These are phyloP conservation scores for Hymenoscyphus repandus DNA, from an alignment of 2,329 filamentous ascomycete genomes.

Conservation along the genomic window DNA sequence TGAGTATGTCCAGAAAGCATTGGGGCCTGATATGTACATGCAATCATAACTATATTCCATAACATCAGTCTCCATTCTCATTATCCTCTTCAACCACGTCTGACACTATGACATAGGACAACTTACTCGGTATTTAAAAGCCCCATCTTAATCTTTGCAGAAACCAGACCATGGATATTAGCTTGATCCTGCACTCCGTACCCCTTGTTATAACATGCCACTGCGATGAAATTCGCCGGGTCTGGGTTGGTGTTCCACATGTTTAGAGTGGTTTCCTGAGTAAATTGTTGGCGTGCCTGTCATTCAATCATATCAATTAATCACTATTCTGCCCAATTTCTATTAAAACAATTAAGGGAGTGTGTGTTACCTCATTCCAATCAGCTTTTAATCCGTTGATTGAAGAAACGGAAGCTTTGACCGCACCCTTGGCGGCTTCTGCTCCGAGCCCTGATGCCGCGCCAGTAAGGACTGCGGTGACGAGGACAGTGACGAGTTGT, in stretches of 20 bases:
- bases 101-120: no score
- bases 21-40: not conserved
- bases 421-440: not conserved
- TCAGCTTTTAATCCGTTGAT: not conserved
- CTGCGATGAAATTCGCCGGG: not conserved
- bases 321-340: no score
- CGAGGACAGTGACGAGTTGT: not conserved
- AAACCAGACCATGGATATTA: not conserved
- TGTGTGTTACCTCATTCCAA: not conserved
- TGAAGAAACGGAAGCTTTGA: not conserved
- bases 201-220: not conserved
- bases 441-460: not conserved
- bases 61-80: not conserved
- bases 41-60: not conserved
- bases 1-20: not conserved
- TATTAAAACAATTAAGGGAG: no score
- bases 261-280: not conserved
- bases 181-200: not conserved
- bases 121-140: conserved; percentile 1
- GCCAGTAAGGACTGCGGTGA: not conserved
- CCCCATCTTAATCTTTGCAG: not conserved
- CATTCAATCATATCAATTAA: not conserved
- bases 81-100: no score
- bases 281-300: conserved; percentile 1
- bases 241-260: not conserved